Conservation (phyloP, 495 filamentous ascomycete genomes). For the Sporormia fimetaria region DNA sequence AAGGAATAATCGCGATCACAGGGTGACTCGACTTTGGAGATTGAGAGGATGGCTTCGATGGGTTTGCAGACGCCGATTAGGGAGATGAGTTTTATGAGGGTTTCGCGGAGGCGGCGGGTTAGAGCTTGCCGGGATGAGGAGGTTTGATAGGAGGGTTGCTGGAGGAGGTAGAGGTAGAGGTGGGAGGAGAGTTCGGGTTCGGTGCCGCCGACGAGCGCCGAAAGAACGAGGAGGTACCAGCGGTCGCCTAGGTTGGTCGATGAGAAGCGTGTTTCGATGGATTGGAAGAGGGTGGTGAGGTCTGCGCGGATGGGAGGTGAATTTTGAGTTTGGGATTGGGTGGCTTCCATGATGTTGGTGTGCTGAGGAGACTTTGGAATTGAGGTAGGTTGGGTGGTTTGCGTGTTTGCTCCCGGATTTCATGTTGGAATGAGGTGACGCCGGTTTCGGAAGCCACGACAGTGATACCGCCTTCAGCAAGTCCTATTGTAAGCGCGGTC, state of each 20-base stretch:
- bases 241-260: constrained; percentile 2
- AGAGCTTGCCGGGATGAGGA: constrained; percentile 37
- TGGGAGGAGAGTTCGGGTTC: constrained; percentile 39
- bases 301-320: background rate
- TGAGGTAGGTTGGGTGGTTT: too few species aligned
- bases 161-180: constrained; percentile 42
- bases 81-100: constrained; percentile 40
- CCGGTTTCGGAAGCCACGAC: too few species aligned
- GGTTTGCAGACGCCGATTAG: constrained; percentile 46
- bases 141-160: constrained; percentile 33
- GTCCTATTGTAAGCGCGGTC: too few species aligned
- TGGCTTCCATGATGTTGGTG: too few species aligned
- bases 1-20: constrained; percentile 44
- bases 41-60: constrained; percentile 40
- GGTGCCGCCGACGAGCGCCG: constrained; percentile 37
- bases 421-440: too few species aligned
- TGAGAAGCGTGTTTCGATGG: constrained; percentile 3
- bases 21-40: constrained; percentile 37
- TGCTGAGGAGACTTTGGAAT: too few species aligned
- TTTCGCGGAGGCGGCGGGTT: constrained; percentile 42
- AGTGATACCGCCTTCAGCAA: too few species aligned
- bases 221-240: constrained; percentile 13
- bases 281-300: constrained; percentile 3
- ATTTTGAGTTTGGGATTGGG: too few species aligned
- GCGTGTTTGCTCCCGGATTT: too few species aligned